Conservation (phyloP, 768 basidiomycete species). For the Boletus rex-veris region DNA sequence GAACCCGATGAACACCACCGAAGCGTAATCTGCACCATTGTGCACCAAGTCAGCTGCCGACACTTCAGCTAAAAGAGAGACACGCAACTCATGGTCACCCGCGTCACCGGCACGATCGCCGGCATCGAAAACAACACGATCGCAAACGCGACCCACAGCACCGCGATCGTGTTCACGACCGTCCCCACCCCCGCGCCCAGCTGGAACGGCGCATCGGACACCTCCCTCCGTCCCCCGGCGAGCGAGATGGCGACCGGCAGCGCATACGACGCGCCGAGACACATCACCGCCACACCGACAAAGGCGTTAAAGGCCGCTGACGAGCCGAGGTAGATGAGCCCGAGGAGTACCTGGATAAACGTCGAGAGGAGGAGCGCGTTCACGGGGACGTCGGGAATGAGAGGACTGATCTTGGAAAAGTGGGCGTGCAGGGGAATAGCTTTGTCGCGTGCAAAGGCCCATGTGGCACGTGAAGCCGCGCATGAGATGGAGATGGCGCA, state of each 20-base stretch:
- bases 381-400: conserved; percentile 48
- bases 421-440: conserved; percentile 53
- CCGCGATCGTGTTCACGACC: conserved; percentile 47
- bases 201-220: conserved; percentile 48
- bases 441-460: conserved; percentile 68
- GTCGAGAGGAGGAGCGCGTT: conserved; percentile 62
- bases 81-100: conserved; percentile 43
- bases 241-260: conserved; percentile 59
- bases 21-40: conserved; percentile 52
- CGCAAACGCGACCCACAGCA: conserved; percentile 59
- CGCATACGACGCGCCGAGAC: conserved; percentile 59
- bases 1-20: conserved; percentile 65
- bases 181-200: conserved; percentile 43
- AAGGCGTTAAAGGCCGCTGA: conserved; percentile 67
- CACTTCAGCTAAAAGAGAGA: too few species aligned
- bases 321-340: conserved; percentile 60
- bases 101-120: conserved; percentile 53
- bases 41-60: neutral
- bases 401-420: conserved; percentile 46
- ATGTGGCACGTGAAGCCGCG: conserved; percentile 65
- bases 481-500: conserved; percentile 65
- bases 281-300: conserved; percentile 63
- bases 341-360: conserved; percentile 53
- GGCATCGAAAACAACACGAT: conserved; percentile 71
- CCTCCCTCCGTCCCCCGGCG: conserved; percentile 39